Evolutionary conservation across 495 filamentous ascomycete genomes (phyloP).

Genomic region (Chaetomium cochliodes): DNA sequence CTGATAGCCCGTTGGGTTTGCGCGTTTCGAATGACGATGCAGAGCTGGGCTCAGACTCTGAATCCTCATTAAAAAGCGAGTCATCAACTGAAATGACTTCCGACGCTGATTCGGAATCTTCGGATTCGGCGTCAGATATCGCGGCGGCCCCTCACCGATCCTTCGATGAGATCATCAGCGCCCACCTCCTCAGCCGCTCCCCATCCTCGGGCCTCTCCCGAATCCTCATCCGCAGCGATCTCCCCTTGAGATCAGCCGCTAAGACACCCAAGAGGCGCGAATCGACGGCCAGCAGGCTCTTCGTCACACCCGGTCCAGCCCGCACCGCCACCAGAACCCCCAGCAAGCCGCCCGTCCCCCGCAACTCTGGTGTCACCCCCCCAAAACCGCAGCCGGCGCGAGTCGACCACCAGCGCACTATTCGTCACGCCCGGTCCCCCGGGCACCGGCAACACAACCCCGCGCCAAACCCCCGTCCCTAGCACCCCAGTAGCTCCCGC

Average conservation of each 20-base stretch:
- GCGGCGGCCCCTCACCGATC: neutral
- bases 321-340: no score
- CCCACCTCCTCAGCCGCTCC: neutral
- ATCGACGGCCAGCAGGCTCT: neutral
- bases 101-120: slow-evolving; percentile 5
- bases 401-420: neutral
- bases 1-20: neutral
- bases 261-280: neutral
- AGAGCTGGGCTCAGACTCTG: no score
- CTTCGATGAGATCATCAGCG: neutral
- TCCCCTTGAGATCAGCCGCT: neutral
- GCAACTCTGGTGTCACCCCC: no score
- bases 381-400: neutral
- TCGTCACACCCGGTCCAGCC: slow-evolving; percentile 3
- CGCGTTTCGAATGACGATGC: no score
- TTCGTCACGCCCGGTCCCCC: slow-evolving; percentile 3
- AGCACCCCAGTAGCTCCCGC: no score
- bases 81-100: neutral
- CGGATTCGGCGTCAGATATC: neutral
- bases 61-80: neutral
- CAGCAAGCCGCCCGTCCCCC: no score
- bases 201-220: neutral
- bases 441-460: no score
- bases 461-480: no score
- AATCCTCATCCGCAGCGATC: neutral